Evolutionary conservation across 2,329 filamentous ascomycete genomes (phyloP).

Genomic region (Pseudogymnoascus sp.): DNA sequence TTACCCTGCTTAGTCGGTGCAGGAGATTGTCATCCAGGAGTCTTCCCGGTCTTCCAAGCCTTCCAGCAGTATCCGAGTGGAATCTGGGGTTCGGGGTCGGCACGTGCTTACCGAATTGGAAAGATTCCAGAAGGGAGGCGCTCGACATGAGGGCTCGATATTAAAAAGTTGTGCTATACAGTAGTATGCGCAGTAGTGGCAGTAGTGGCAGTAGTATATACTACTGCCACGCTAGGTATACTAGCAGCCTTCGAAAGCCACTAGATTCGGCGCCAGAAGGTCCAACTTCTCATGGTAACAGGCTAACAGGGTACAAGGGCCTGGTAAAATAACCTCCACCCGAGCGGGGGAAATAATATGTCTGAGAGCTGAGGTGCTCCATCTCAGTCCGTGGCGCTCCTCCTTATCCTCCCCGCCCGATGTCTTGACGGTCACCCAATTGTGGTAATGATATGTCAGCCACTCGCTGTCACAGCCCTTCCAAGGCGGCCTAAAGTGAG

Average conservation of each 20-base stretch:
- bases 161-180: slow-evolving; percentile 5
- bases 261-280: neutral
- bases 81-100: slow-evolving; percentile 3
- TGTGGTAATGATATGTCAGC: neutral
- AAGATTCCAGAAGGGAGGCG: slow-evolving; percentile 6
- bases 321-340: neutral
- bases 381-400: neutral
- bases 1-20: neutral
- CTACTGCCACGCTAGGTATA: neutral
- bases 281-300: neutral
- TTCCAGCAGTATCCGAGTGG: neutral
- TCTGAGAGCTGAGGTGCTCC: neutral
- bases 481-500: neutral
- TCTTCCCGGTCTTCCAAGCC: neutral
- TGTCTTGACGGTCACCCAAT: neutral
- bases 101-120: slow-evolving; percentile 5
- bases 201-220: slow-evolving; percentile 2
- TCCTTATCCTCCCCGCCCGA: neutral
- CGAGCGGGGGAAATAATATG: slow-evolving; percentile 1
- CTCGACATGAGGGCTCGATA: neutral
- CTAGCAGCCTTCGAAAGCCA: neutral
- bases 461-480: neutral
- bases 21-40: slow-evolving; percentile 5
- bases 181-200: neutral
- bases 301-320: slow-evolving; percentile 2